Conservation (phyloP, 345 rosid species). For the Litchi chinensis region DNA sequence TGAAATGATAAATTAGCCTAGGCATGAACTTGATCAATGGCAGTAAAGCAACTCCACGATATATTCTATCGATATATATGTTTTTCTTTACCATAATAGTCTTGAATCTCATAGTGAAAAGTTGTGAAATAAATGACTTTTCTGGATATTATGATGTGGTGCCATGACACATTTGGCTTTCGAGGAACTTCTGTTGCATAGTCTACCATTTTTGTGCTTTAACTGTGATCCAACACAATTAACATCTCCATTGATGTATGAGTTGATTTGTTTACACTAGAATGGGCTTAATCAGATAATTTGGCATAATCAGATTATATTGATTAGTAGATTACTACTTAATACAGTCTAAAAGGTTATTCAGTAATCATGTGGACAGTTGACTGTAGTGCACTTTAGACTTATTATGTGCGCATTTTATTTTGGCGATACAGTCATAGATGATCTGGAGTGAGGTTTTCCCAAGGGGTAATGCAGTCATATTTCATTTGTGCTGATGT, state of each 20-base stretch:
- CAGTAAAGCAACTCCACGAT: neutral
- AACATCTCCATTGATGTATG: too few relatives aligned
- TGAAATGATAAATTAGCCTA: constrained; percentile 2
- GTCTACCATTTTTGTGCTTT: too few relatives aligned
- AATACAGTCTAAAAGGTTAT: neutral
- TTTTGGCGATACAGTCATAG: neutral
- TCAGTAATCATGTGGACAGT: too few relatives aligned
- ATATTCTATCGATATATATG: neutral
- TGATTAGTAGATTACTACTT: too few relatives aligned
- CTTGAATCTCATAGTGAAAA: neutral
- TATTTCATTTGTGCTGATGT: neutral
- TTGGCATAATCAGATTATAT: too few relatives aligned
- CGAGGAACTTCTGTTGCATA: too few relatives aligned
- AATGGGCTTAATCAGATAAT: too few relatives aligned
- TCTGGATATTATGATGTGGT: too few relatives aligned
- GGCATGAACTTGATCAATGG: neutral
- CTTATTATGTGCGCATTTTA: neutral
- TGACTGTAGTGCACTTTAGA: neutral
- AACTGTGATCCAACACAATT: too few relatives aligned
- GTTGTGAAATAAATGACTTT: neutral
- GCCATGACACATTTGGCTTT: too few relatives aligned
- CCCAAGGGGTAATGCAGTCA: neutral
- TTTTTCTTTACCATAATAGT: neutral
- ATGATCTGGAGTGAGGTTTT: neutral
- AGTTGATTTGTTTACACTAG: too few relatives aligned